phyloP scores from a whole-genome alignment of 1,139 yeast species.

The Suhomyces bokatorum region DNA sequence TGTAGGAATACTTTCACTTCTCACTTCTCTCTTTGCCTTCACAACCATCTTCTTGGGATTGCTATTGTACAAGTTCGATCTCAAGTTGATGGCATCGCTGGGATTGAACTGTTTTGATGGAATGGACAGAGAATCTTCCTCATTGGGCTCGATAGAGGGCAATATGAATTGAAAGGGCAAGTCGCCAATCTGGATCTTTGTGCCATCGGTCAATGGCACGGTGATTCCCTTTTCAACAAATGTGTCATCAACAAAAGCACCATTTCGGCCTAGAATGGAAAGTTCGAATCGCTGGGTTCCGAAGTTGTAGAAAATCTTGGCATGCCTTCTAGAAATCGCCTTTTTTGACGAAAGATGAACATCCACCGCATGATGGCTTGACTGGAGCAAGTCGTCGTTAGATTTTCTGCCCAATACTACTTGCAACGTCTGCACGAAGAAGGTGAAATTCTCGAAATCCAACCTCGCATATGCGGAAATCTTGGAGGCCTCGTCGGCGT shows the following conservation, averaged over 20 bases:
- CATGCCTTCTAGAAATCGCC: slow-evolving; percentile 90
- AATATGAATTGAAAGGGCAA: slow-evolving; percentile 83
- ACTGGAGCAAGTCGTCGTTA: slow-evolving; percentile 54
- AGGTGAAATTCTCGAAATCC: slow-evolving; percentile 89
- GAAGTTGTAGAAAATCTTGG: slow-evolving; percentile 91
- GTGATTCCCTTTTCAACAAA: slow-evolving; percentile 90
- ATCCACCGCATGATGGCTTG: slow-evolving; percentile 66
- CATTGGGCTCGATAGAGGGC: slow-evolving; percentile 52
- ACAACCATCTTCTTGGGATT: slow-evolving; percentile 22
- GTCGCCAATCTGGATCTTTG: slow-evolving; percentile 90
- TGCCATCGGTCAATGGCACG: slow-evolving; percentile 76
- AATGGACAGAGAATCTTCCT: slow-evolving; percentile 22
- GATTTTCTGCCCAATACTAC: slow-evolving; percentile 88
- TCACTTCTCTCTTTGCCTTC: slow-evolving; percentile 16
- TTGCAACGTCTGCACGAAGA: slow-evolving; percentile 93
- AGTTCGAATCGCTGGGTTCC: slow-evolving; percentile 92
- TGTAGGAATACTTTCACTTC: slow-evolving; percentile 2
- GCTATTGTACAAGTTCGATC: slow-evolving; percentile 43
- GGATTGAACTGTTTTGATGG: slow-evolving; percentile 48
- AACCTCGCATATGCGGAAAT: slow-evolving; percentile 93
- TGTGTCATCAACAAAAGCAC: slow-evolving; percentile 89
- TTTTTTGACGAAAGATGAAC: slow-evolving; percentile 89
- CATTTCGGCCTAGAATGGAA: slow-evolving; percentile 88
- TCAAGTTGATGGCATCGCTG: slow-evolving; percentile 52
- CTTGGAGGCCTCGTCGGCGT: slow-evolving; percentile 39